Evolutionary conservation across 352 stramenopile species (phyloP).

Genomic region (Phytophthora pistaciae): DNA sequence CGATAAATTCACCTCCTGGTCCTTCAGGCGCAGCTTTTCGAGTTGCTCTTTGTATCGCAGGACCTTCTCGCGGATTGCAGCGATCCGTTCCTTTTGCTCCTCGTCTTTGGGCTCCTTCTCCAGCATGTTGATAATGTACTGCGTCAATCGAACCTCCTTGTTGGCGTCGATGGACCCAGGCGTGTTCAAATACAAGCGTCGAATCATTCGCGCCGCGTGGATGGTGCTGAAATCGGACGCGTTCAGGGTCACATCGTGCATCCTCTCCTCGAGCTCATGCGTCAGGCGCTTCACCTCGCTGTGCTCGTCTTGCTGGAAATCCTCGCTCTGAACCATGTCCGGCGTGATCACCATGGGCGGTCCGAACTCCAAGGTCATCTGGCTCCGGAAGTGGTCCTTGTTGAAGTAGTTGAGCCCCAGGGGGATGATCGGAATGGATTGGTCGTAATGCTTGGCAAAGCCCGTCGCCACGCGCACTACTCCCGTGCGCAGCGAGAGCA

Average conservation of each 20-base stretch:
- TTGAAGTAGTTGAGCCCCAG: conserved; percentile 87
- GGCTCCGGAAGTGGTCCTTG: conserved; percentile 81
- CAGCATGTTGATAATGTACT: conserved; percentile 82
- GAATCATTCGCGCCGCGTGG: conserved; percentile 65
- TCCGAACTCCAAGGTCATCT: conserved; percentile 80
- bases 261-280: conserved; percentile 49
- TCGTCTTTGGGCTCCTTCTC: conserved; percentile 53
- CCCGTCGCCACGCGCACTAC: conserved; percentile 78
- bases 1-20: conserved; percentile 69
- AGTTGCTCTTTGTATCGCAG: conserved; percentile 67
- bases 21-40: conserved; percentile 67
- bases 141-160: conserved; percentile 78
- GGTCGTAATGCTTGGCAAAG: conserved; percentile 76
- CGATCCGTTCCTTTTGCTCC: conserved; percentile 45
- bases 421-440: conserved; percentile 74
- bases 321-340: conserved; percentile 55
- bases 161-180: conserved; percentile 70
- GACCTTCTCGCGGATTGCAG: conserved; percentile 58
- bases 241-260: conserved; percentile 61
- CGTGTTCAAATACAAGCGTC: conserved; percentile 73
- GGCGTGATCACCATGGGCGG: conserved; percentile 60
- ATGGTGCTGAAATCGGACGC: conserved; percentile 76
- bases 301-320: conserved; percentile 45
- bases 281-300: conserved; percentile 65
- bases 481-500: conserved; percentile 77